Percentiles rank a stretch among this genome's conserved stretches.
phyloP scores from a whole-genome alignment of 106 monocot genomes.

The Agapanthus africanus region DNA sequence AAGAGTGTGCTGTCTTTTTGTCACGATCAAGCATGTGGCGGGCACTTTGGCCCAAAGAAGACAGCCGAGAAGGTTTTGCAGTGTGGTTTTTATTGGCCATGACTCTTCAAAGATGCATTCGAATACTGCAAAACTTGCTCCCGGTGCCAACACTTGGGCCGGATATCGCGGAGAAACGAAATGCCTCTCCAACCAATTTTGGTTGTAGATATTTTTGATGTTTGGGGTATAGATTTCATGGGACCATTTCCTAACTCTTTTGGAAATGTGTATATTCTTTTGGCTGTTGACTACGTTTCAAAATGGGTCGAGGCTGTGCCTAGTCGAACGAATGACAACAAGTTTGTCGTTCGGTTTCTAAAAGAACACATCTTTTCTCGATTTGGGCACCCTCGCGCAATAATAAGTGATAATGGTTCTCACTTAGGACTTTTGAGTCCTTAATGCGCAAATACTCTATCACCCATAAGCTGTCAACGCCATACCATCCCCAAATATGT shows the following conservation, averaged over 20 bases:
- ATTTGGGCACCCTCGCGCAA: no score
- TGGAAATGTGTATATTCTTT: constrained; percentile 2
- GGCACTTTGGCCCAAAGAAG: neutral
- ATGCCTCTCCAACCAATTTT: neutral
- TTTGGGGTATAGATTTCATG: constrained; percentile 15
- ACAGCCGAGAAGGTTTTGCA: neutral
- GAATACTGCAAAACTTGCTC: neutral
- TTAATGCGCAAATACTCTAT: no score
- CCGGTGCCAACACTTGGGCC: neutral
- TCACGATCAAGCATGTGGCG: neutral
- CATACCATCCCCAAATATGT: no score
- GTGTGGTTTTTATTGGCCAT: constrained; percentile 1
- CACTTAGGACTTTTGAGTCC: constrained; percentile 1
- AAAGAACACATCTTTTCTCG: no score
- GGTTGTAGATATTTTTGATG: constrained; percentile 5
- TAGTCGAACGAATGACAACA: no score
- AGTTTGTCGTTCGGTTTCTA: no score
- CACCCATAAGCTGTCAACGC: no score
- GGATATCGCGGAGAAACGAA: neutral
- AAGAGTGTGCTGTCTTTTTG: neutral
- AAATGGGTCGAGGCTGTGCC: constrained; percentile 6
- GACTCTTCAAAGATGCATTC: neutral
- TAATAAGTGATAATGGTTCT: no score
- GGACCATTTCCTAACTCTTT: constrained; percentile 5
- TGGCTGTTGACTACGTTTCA: constrained; percentile 1